phyloP scores from a whole-genome alignment of 192 early-diverging fungal genomes.

The Linnemannia hyalina region DNA sequence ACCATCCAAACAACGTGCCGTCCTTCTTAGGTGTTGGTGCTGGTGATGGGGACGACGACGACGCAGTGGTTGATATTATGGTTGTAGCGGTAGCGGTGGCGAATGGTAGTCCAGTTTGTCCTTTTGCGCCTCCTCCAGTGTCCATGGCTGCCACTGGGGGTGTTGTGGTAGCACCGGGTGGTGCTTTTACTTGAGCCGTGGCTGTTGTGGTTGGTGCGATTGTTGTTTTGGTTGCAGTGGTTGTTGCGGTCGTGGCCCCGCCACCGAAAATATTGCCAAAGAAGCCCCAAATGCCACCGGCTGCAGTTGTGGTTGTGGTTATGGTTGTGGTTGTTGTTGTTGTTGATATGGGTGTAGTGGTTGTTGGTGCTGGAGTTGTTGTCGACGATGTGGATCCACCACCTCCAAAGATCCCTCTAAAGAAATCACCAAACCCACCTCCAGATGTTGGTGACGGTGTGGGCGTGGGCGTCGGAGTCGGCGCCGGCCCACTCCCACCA shows the following conservation, averaged over 20 bases:
- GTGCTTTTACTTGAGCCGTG: neutral
- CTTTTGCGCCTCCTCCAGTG: neutral
- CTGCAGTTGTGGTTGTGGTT: neutral
- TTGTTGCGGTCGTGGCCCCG: neutral
- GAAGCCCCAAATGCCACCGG: neutral
- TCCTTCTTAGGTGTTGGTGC: neutral
- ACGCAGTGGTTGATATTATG: neutral
- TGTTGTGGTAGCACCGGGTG: neutral
- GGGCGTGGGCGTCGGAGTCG: neutral
- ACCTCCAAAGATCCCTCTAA: conserved; percentile 12
- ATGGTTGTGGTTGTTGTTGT: neutral
- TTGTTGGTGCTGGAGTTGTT: neutral
- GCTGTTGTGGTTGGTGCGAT: neutral
- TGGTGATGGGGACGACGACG: neutral
- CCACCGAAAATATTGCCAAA: conserved; percentile 3
- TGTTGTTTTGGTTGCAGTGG: neutral
- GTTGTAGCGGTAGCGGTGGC: neutral
- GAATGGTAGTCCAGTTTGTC: neutral
- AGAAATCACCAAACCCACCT: neutral
- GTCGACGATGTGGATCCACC: neutral
- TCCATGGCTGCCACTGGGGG: neutral
- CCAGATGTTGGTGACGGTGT: neutral
- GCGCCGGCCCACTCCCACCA: neutral
- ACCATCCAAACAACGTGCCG: neutral
- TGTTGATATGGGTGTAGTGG: neutral